Evolutionary conservation across 192 early-diverging fungal species (phyloP), one percentile per base, ranked within the genome.

Genomic region (Phlyctochytrium planicorne): DNA sequence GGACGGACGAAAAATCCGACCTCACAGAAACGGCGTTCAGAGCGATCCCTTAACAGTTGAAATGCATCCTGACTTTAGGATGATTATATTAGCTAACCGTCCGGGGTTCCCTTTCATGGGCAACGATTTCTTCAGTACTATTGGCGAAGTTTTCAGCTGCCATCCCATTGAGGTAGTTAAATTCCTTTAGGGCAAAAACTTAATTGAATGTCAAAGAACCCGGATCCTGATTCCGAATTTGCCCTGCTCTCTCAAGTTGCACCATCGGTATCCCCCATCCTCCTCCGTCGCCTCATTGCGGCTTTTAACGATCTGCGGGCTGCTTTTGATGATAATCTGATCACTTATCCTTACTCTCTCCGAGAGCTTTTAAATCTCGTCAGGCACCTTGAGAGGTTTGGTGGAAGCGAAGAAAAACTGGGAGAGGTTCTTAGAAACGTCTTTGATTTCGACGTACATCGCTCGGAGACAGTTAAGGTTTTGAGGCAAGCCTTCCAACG

Each of bases 1-100:
- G 6, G 91, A 92, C 74, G 91, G 91, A 53, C 80, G 91, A 29
- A 82, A 88, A 23, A 90, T 92, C 60, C 73, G 73, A 20, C 69
- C 75, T 2, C 17, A 34, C 1, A n/a, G 16, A n/a, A 17, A 10
- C 10, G 20, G 25, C n/a, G n/a, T n/a, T n/a, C 16, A 27, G n/a
- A 25, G 20, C 53, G 33, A 60, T 67, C 34, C 53, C 33, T 23
- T 3, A 30, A 16, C 53, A 69, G 60, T 59, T 2, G 55, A 57
- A 20, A 63, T 78, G 3, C 79, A 80, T 62, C 75, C 75, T n/a
- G 71, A 90, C 52, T 93, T 93, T 80, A 81, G 90, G 30, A 91
- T 93, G 87, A 86, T 93, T 66, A 90, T 93, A 25, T 73, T 93
- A 16, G 91, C 91, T 30, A 93, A 93, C 66, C 81, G 91, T 23